Evolutionary conservation across 352 stramenopile species (phyloP), one percentile per base, ranked within the genome.

Genomic region (Phytophthora idaei): DNA sequence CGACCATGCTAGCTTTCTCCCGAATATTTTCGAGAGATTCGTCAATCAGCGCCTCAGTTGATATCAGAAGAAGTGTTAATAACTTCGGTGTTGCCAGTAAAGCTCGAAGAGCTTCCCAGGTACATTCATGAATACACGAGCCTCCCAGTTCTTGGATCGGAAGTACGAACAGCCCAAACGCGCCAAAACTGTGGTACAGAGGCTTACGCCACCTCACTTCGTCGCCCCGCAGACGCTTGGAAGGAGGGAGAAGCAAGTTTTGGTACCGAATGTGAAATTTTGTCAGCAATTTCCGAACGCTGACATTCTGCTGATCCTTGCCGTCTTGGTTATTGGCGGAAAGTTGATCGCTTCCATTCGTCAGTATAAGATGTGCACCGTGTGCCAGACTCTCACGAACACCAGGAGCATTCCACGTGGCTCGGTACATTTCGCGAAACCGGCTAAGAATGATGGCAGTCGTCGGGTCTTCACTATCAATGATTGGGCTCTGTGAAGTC

Each of bases 341-440:
- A 7, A 77, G 54, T 5, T 69, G 59, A 14, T 84, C 75, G 4
- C 73, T 64, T 39, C 55, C 50, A 32, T 80, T 86, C 4, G 53
- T 71, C 12, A 90, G 34, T 17, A 90, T 72, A 1, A 92, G 21
- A 17, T 90, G 76, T 0, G 76, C 74, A 0, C 82, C 78, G 17
- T 77, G 74, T 3, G 73, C 71, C 5, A 92, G 69, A 12, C 76
- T 52, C 36, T 89, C 64, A 6, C 73, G 74, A 9, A 85, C 62
- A 5, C 77, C 80, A 32, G 85, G 83, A 12, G 76, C 57, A 39
- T 77, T 90, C 85, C 85, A 94, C 4, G 61, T 46, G 4, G 81
- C 42, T n/a, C 85, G 73, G 29, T 88, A 87, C 27, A 80, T 65
- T 39, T 90, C 60, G 1, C 81, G 76, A 29, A 94, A 58, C 11